Evolutionary conservation across 1,284 basidiomycete genomes (phyloP), one percentile per base, ranked within the genome.

Genomic region (Apiotrichum akiyoshidainum): DNA sequence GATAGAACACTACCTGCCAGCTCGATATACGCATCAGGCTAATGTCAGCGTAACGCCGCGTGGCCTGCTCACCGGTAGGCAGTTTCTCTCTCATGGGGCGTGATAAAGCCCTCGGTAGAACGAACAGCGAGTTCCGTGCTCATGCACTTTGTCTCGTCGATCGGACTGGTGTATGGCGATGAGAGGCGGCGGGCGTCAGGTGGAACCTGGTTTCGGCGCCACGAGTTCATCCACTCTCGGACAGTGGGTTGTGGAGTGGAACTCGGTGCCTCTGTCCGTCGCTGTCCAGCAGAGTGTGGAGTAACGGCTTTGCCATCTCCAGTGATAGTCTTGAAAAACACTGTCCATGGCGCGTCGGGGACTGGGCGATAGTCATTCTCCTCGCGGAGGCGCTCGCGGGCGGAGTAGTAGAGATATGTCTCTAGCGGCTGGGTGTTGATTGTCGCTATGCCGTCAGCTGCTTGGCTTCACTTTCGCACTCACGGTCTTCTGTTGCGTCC

Each of bases 1-100:
- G 57, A 58, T 57, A 65, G 50, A 65, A 59, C 26, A 61, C 60
- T 17, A 61, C 46, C 47, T 65, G 63, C 63, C 63, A 65, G 34
- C 42, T 48, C 5, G 58, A 45, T 6, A 57, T 48, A 14, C 63
- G 63, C n/a, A 65, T 47, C 22, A 65, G 52, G 14, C 58, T 55
- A 46, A 59, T 8, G 48, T 14, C 34, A 39, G 34, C 10, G 13
- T 39, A 17, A 14, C 16, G 19, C 19, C 6, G 34, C 13, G 19
- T 13, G 31, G 16, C 7, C 26, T 21, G 31, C 46, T 16, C 35
- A 48, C 54, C 22, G 45, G 39, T 31, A 47, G 12, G 34, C 37
- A 19, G 22, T 52, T 31, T 48, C 42, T 12, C 45, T 35, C 45
- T 55, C 58, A 2, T 39, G 49, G 35, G 49, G 46, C 10, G 33